A percentile compares a stretch with the other conserved stretches of the same genome.
Conservation (phyloP, 1,284 basidiomycete genomes). For the Entoloma clypeatum region DNA sequence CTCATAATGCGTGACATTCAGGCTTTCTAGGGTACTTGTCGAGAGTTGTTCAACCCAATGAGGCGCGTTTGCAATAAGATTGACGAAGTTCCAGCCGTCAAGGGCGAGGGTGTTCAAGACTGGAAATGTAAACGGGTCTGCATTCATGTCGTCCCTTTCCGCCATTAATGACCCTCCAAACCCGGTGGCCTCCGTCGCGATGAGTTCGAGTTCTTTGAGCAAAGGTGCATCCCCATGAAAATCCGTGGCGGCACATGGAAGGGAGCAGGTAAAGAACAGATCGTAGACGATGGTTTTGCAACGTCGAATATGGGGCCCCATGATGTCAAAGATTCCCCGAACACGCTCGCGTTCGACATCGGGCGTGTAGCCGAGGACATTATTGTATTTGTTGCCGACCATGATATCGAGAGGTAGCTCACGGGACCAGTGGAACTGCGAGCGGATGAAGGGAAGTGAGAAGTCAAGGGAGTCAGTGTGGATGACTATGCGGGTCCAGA, state of each 20-base stretch:
- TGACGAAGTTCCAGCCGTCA: slow-evolving; percentile 6
- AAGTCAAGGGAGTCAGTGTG: slow-evolving; percentile 5
- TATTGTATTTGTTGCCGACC: not conserved
- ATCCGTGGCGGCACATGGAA: slow-evolving; percentile 3
- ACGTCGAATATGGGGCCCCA: slow-evolving; percentile 3
- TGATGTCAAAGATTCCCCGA: not conserved
- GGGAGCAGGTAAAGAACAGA: slow-evolving; percentile 3
- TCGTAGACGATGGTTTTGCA: slow-evolving; percentile 4
- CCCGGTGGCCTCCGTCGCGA: not conserved
- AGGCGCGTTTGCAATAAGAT: not conserved
- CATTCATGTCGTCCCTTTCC: no score
- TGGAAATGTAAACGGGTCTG: not conserved
- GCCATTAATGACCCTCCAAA: not conserved
- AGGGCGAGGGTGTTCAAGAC: not conserved
- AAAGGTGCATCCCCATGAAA: not conserved
- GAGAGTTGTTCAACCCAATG: not conserved
- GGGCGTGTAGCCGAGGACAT: not conserved
- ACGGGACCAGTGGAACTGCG: not conserved
- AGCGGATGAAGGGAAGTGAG: not conserved
- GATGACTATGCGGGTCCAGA: slow-evolving; percentile 14
- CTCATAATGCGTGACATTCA: not conserved
- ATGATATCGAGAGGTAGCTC: slow-evolving; percentile 1
- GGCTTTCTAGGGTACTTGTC: not conserved
- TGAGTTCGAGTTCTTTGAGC: not conserved
- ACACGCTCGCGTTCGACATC: not conserved